Evolutionary conservation across 306 rosid species (phyloP).

Genomic region (Urtica urens): DNA sequence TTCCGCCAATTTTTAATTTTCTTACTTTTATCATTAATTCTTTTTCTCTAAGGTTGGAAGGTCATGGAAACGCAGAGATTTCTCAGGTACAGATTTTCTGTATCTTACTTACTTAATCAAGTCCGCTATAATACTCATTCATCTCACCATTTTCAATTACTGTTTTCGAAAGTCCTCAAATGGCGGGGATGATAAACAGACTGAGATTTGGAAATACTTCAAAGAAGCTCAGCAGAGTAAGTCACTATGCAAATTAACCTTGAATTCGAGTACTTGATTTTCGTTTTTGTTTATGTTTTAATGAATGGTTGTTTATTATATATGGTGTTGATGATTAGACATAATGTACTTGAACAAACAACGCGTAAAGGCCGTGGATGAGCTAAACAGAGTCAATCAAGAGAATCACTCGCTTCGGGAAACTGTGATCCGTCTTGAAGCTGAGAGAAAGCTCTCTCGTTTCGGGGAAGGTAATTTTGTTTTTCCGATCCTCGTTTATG

Average conservation of each 20-base stretch:
- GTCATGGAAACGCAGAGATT: constrained; percentile 26
- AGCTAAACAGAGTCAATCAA: constrained; percentile 33
- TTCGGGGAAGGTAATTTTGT: constrained; percentile 35
- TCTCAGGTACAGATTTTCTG: constrained; percentile 26
- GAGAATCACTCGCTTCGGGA: constrained; percentile 42
- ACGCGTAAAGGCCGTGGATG: constrained; percentile 51
- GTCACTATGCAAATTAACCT: constrained; percentile 9
- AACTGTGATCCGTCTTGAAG: constrained; percentile 45
- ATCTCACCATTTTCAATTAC: too few relatives aligned
- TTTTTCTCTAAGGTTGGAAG: constrained; percentile 30
- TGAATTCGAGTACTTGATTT: not conserved
- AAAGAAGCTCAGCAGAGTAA: constrained; percentile 82
- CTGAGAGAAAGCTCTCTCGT: constrained; percentile 34
- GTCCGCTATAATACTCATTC: too few relatives aligned
- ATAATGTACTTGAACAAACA: constrained; percentile 56
- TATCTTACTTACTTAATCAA: too few relatives aligned
- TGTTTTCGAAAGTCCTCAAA: constrained; percentile 25
- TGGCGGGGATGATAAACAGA: constrained; percentile 26
- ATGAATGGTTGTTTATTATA: constrained; percentile 1
- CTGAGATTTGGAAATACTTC: constrained; percentile 54
- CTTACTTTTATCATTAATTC: not conserved
- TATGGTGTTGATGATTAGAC: constrained; percentile 53
- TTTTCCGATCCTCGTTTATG: too few relatives aligned
- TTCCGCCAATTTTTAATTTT: not conserved
- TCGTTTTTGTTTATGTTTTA: not conserved